These are phyloP conservation scores for Flaveria trinervia DNA, from an alignment of 129 eudicot species.

Conservation along the genomic window DNA sequence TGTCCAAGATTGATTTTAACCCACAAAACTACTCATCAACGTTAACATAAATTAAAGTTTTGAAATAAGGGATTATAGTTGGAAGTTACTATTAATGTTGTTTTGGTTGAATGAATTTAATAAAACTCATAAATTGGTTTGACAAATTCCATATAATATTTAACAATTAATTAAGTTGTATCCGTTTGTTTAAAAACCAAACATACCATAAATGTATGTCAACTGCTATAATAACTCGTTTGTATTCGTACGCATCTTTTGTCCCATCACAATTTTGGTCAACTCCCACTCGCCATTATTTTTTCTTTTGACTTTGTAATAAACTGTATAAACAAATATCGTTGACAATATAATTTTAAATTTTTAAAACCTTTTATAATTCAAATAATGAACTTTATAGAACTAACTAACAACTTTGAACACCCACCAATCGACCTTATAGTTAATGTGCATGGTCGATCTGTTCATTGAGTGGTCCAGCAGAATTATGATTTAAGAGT, in stretches of 20 bases:
- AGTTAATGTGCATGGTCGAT: no score
- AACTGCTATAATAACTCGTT: constrained; percentile 5
- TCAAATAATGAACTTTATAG: neutral
- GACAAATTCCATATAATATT: no score
- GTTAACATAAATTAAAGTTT: no score
- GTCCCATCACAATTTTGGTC: constrained; percentile 24
- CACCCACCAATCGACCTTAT: no score
- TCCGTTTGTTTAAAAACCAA: neutral
- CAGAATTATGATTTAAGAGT: no score
- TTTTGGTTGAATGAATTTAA: neutral
- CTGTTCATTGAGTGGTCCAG: no score
- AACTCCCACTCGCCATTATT: constrained; percentile 22
- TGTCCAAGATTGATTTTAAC: no score
- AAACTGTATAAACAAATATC: constrained; percentile 24
- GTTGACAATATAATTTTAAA: constrained; percentile 25
- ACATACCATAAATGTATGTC: constrained; percentile 22
- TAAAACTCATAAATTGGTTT: no score
- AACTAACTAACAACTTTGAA: neutral
- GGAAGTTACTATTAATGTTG: neutral
- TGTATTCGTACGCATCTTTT: neutral
- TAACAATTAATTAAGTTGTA: neutral
- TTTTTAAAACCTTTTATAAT: neutral
- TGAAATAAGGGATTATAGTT: neutral
- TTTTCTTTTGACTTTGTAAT: constrained; percentile 32
- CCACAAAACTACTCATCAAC: no score